Evolutionary conservation across 257 asterid species (phyloP), one percentile per base, ranked within the genome.

Genomic region (Primulina tabacum): DNA sequence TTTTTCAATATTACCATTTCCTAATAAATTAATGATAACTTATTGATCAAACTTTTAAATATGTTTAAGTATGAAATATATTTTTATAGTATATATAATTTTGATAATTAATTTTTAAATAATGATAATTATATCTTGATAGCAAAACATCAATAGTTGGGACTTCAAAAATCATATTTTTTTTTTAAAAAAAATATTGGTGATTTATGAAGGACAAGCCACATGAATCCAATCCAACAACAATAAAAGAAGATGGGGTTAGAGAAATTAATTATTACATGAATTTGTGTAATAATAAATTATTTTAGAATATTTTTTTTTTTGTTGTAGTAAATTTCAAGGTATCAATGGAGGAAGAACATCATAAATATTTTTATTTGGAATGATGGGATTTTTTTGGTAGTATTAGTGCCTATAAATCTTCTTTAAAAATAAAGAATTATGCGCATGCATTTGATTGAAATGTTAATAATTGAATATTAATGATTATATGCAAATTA

Each of bases 401-500:
- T n/a, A 58, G 29, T 38, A 33, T 43, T 58, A 59, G 60, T 11
- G 4, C 40, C 63, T 67, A 60, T 35, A 61, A 37, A 62, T 69
- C 66, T 69, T 35, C 5, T 47, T 38, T 38, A 62, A 62, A 62
- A 43, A 43, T 28, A 2, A 43, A 43, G n/a, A 43, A 43, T 43
- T 10, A 64, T 61, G 57, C 56, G 76, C 5, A 32, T 5, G 34
- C 70, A 73, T 73, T 73, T 50, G 68, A 59, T 53, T 35, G 40
- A 40, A 32, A 38, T 60, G 29, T 73, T 40, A 68, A 64, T 74
- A 60, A 71, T 71, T 71, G 75, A 61, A 71, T 32, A 73, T 68
- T 68, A 74, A 79, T 71, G 79, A 65, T 76, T 76, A 53, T 64
- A 61, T 26, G 69, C 17, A 65, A 60, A 50, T 69, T 38, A 68